phyloP scores from a whole-genome alignment of 75 land plant species.

The Picea sitchensis region DNA sequence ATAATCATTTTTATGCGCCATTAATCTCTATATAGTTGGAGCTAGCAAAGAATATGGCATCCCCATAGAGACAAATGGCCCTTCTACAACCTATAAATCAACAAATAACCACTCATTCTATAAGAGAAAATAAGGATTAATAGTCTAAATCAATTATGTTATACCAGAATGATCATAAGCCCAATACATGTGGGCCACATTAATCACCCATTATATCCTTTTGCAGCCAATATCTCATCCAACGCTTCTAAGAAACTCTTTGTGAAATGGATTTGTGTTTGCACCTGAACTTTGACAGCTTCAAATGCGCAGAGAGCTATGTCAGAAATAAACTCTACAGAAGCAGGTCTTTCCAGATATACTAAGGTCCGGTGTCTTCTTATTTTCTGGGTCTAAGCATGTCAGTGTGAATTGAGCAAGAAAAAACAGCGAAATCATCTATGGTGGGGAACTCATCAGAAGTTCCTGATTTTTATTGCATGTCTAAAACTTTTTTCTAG shows the following conservation, averaged over 20 bases:
- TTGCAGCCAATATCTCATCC: slow-evolving; percentile 13
- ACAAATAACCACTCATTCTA: not conserved
- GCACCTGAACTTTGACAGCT: slow-evolving; percentile 32
- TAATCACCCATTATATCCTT: slow-evolving; percentile 25
- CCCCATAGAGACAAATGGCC: slow-evolving; percentile 40
- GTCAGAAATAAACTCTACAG: slow-evolving; percentile 38
- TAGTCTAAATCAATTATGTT: not conserved
- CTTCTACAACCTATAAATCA: slow-evolving; percentile 20
- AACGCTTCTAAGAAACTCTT: slow-evolving; percentile 20
- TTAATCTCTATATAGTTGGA: not conserved
- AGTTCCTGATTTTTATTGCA: not conserved
- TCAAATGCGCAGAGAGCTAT: slow-evolving; percentile 38
- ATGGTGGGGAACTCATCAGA: not conserved
- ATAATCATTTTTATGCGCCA: too few species aligned
- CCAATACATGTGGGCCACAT: not conserved
- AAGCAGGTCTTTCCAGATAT: slow-evolving; percentile 32
- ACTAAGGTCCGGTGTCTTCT: slow-evolving; percentile 24
- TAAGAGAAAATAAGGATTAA: not conserved
- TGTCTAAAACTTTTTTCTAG: too few species aligned
- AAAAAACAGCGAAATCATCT: too few species aligned
- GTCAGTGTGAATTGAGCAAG: not conserved
- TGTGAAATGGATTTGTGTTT: slow-evolving; percentile 35
- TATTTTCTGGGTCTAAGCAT: slow-evolving; percentile 16
- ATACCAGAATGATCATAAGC: not conserved
- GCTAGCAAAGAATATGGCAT: slow-evolving; percentile 25